Percentiles rank a stretch among this genome's conserved stretches.
Conservation (phyloP, 495 filamentous ascomycete genomes). For the Chaetomium cochliodes region DNA sequence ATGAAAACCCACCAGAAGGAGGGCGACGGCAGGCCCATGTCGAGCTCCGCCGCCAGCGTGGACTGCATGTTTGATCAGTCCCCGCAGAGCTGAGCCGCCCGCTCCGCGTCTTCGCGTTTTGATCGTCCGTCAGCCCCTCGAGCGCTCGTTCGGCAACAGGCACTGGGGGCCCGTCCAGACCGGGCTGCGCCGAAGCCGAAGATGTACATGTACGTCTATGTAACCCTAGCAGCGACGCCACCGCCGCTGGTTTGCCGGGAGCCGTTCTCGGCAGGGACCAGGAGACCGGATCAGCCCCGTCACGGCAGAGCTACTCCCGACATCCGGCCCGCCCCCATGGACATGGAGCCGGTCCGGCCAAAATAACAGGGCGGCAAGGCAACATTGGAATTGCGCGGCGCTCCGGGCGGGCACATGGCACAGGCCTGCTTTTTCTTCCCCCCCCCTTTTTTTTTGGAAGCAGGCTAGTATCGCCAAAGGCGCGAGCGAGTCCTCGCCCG, state of each 20-base stretch:
- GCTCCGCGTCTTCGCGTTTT: background rate
- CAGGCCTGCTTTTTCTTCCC: too few relatives aligned
- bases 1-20: slow-evolving; percentile 41
- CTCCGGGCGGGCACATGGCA: too few relatives aligned
- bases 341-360: too few relatives aligned
- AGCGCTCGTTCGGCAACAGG: background rate
- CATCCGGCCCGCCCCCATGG: too few relatives aligned
- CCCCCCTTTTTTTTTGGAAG: too few relatives aligned
- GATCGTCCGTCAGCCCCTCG: background rate
- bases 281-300: too few relatives aligned
- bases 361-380: too few relatives aligned
- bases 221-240: background rate
- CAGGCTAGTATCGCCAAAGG: too few relatives aligned
- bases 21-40: slow-evolving; percentile 12
- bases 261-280: background rate
- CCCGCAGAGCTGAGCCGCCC: slow-evolving; percentile 14
- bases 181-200: background rate
- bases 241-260: background rate
- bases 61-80: slow-evolving; percentile 5
- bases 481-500: too few relatives aligned
- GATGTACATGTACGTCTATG: background rate
- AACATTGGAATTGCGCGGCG: too few relatives aligned
- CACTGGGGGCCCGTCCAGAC: background rate
- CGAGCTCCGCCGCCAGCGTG: background rate
- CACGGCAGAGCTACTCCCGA: too few relatives aligned